phyloP scores from a whole-genome alignment of 257 asterid species.

The Knoxia roxburghii region DNA sequence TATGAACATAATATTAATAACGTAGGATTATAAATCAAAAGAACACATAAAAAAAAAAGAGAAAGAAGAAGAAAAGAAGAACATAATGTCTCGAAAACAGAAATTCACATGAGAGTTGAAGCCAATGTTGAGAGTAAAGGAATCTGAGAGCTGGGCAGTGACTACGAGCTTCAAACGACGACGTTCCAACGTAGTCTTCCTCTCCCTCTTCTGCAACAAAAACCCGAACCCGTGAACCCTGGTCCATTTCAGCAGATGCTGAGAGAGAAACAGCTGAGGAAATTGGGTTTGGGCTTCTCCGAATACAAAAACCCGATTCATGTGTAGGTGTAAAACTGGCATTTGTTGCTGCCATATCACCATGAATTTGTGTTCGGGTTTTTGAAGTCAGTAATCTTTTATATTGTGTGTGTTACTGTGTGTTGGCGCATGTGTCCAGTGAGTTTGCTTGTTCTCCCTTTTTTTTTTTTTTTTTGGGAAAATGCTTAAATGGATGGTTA shows the following conservation, averaged over 20 bases:
- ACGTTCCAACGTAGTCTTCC: conserved; percentile 33
- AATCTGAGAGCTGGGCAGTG: conserved; percentile 57
- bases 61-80: neutral
- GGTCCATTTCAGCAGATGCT: conserved; percentile 34
- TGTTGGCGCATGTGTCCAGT: neutral
- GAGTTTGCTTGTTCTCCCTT: neutral
- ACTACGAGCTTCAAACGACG: conserved; percentile 45
- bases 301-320: conserved; percentile 35
- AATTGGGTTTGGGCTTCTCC: conserved; percentile 30
- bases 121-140: conserved; percentile 58
- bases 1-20: neutral
- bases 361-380: neutral
- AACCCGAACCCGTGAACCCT: conserved; percentile 30
- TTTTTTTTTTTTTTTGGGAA: neutral
- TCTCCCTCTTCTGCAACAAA: conserved; percentile 33
- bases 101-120: conserved; percentile 70
- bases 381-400: neutral
- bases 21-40: neutral
- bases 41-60: neutral
- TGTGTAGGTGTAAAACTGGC: conserved; percentile 28
- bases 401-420: too few species aligned
- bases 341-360: conserved; percentile 43
- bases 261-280: conserved; percentile 6
- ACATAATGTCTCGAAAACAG: neutral
- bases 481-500: conserved; percentile 1